Percentiles rank a stretch among this genome's conserved stretches.
These are phyloP conservation scores for Hypoxylon intermedium DNA, from an alignment of 495 filamentous ascomycete genomes.

Conservation along the genomic window DNA sequence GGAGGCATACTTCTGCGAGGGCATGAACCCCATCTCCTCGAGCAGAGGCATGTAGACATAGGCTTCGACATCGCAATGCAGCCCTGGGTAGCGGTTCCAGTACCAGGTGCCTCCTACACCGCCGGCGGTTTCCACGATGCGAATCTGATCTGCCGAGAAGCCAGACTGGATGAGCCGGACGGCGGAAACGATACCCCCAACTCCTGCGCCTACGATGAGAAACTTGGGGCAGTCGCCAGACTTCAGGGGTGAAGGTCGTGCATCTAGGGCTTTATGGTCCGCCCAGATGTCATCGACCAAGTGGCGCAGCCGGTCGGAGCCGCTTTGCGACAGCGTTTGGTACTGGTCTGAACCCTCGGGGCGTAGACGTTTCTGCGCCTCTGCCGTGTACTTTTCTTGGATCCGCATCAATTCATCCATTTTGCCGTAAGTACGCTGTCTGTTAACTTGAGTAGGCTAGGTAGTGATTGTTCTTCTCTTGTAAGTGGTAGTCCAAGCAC, in stretches of 20 bases:
- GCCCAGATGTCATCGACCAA: slow-evolving; percentile 56
- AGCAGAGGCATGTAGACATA: slow-evolving; percentile 63
- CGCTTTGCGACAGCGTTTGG: slow-evolving; percentile 43
- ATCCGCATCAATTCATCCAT: slow-evolving; percentile 43
- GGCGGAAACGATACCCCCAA: slow-evolving; percentile 57
- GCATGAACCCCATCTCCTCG: slow-evolving; percentile 67
- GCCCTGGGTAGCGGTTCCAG: slow-evolving; percentile 63
- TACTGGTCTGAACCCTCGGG: slow-evolving; percentile 52
- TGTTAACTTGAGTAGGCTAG: too few species aligned
- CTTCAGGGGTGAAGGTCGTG: slow-evolving; percentile 31
- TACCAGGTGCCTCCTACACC: slow-evolving; percentile 64
- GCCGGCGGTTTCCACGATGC: slow-evolving; percentile 56
- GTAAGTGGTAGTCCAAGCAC: too few species aligned
- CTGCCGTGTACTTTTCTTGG: slow-evolving; percentile 52
- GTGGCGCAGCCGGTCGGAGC: slow-evolving; percentile 42
- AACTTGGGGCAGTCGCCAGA: slow-evolving; percentile 50
- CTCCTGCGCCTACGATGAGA: slow-evolving; percentile 60
- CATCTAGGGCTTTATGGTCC: slow-evolving; percentile 51
- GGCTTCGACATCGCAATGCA: slow-evolving; percentile 60
- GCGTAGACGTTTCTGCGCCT: slow-evolving; percentile 57
- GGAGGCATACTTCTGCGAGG: slow-evolving; percentile 52
- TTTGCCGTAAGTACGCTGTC: background rate
- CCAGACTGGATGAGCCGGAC: slow-evolving; percentile 60
- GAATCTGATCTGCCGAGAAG: slow-evolving; percentile 54
- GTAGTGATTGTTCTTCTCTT: too few species aligned